These are phyloP conservation scores for Perkinsus olseni DNA, from an alignment of 169 alveolate genomes.

Conservation along the genomic window DNA sequence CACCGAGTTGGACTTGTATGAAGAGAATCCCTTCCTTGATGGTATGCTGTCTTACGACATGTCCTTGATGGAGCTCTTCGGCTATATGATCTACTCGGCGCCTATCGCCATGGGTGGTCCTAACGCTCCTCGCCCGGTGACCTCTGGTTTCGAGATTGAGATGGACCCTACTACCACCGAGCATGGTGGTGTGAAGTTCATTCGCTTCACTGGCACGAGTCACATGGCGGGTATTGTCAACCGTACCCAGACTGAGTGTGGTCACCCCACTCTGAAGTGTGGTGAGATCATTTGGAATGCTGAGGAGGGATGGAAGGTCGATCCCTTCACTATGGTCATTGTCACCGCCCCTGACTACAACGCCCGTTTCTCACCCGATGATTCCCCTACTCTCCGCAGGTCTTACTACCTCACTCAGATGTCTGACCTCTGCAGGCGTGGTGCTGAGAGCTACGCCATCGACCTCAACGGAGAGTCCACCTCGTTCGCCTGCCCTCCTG, in stretches of 20 bases:
- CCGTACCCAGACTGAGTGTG: neutral
- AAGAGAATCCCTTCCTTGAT: neutral
- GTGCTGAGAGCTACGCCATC: neutral
- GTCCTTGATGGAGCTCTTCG: neutral
- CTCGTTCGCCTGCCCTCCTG: neutral
- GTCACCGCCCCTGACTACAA: neutral
- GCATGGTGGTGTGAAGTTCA: neutral
- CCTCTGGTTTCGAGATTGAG: neutral
- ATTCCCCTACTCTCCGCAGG: neutral
- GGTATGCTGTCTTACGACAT: neutral
- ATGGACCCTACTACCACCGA: neutral
- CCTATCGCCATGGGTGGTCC: neutral
- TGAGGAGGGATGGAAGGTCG: neutral
- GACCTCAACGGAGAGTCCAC: neutral
- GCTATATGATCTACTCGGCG: neutral
- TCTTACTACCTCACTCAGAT: neutral
- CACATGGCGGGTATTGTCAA: neutral
- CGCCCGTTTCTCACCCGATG: neutral
- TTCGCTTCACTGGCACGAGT: neutral
- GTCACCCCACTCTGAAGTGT: neutral
- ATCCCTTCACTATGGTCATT: neutral
- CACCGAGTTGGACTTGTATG: neutral
- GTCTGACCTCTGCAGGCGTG: neutral
- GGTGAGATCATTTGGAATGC: conserved; percentile 3
- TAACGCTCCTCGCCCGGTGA: neutral